Conservation (phyloP, 352 stramenopile species). For the Globisporangium carolinianum region DNA sequence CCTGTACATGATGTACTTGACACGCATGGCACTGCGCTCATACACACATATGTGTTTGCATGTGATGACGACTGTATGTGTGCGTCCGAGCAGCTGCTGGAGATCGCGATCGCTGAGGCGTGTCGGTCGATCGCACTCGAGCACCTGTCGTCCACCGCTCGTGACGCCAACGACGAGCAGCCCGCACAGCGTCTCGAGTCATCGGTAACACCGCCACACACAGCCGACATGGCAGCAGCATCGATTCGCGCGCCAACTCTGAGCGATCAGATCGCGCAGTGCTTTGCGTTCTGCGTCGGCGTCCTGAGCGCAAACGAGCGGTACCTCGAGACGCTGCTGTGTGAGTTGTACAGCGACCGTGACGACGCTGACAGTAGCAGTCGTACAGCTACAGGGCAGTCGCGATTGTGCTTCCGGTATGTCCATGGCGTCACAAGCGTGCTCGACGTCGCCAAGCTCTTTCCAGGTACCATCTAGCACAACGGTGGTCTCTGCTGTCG, state of each 20-base stretch:
- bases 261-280: conserved; percentile 27
- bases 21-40: neutral
- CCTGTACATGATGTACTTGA: no score
- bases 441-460: conserved; percentile 34
- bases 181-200: no score
- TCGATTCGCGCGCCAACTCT: conserved; percentile 1
- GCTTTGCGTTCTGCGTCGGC: conserved; percentile 39
- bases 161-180: no score
- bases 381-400: no score
- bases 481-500: neutral
- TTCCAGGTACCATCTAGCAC: conserved; percentile 31
- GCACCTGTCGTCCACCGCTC: neutral
- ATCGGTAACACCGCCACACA: neutral
- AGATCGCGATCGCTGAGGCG: conserved; percentile 18
- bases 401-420: conserved; percentile 14
- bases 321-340: conserved; percentile 17
- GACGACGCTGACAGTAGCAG: neutral
- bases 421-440: conserved; percentile 26
- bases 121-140: neutral
- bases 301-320: conserved; percentile 18
- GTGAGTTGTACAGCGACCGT: conserved; percentile 17
- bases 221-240: neutral
- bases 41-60: no score
- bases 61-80: no score
- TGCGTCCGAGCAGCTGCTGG: conserved; percentile 15